phyloP scores from a whole-genome alignment of 2,329 filamentous ascomycete genomes.

The Parastagonospora nodorum region DNA sequence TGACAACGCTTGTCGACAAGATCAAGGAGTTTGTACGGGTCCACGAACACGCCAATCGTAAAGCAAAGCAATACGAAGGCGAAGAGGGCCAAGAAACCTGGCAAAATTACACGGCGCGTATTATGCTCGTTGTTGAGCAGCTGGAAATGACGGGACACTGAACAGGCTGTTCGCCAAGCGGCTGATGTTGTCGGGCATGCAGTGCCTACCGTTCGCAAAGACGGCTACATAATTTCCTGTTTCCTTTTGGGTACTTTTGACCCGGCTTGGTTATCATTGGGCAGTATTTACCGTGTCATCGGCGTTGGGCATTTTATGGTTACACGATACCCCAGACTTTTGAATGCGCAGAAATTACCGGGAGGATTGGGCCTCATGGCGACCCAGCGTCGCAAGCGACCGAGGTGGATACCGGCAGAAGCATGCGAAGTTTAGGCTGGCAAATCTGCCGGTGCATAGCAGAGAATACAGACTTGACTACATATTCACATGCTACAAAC shows the following conservation, averaged over 20 bases:
- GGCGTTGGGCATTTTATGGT: constrained; percentile 11
- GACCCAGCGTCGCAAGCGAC: constrained; percentile 6
- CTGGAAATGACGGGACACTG: constrained; percentile 39
- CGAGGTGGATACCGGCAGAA: constrained; percentile 2
- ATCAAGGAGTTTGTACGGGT: constrained; percentile 67
- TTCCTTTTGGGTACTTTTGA: constrained; percentile 3
- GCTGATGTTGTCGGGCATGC: constrained; percentile 3
- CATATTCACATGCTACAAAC: background rate
- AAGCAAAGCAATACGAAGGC: constrained; percentile 51
- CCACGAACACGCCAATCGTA: constrained; percentile 62
- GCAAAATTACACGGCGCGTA: constrained; percentile 58
- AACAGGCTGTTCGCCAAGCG: constrained; percentile 1
- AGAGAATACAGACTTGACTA: background rate
- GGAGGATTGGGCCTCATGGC: background rate
- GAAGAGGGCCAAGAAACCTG: constrained; percentile 54
- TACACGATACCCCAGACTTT: constrained; percentile 22
- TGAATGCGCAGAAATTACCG: constrained; percentile 6
- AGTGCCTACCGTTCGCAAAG: background rate
- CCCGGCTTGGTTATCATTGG: background rate
- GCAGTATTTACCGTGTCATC: constrained; percentile 5
- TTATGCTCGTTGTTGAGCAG: constrained; percentile 58
- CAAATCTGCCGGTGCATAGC: constrained; percentile 2
- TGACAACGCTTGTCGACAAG: constrained; percentile 59
- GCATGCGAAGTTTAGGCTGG: constrained; percentile 12
- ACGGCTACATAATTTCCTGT: constrained; percentile 7